Evolutionary conservation across 2,329 filamentous ascomycete genomes (phyloP).

Genomic region (Penicillium occitanis): DNA sequence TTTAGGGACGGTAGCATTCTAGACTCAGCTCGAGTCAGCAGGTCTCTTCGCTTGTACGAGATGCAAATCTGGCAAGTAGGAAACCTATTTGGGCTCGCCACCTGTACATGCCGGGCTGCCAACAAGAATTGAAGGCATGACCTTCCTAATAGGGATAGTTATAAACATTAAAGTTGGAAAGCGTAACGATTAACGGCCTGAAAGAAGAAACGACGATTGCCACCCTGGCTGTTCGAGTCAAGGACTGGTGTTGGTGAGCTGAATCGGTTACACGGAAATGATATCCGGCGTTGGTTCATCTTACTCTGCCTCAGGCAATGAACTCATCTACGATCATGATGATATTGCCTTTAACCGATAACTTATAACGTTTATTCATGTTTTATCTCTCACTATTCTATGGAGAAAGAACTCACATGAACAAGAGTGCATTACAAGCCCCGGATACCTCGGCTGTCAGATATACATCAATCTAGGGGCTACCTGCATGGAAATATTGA

Average conservation of each 20-base stretch:
- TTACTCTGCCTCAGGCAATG: neutral
- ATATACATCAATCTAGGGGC: neutral
- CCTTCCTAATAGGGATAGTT: neutral
- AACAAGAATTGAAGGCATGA: neutral
- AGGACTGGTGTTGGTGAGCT: neutral
- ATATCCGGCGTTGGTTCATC: neutral
- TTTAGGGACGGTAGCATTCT: neutral
- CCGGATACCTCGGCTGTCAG: neutral
- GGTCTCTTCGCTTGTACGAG: neutral
- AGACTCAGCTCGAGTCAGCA: neutral
- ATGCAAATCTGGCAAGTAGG: neutral
- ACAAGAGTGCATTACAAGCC: neutral
- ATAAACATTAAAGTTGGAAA: neutral
- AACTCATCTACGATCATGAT: neutral
- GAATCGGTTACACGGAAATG: neutral
- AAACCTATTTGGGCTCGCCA: neutral
- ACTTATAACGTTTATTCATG: neutral
- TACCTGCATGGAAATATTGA: neutral
- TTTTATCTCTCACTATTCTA: neutral
- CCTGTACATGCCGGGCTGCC: neutral
- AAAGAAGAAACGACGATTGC: neutral
- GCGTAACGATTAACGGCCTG: neutral
- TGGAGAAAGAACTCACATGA: neutral
- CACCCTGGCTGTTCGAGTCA: constrained; percentile 1
- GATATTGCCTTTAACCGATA: neutral